phyloP scores from a whole-genome alignment of 768 basidiomycete genomes.

The Candolleomyces efflorescens region DNA sequence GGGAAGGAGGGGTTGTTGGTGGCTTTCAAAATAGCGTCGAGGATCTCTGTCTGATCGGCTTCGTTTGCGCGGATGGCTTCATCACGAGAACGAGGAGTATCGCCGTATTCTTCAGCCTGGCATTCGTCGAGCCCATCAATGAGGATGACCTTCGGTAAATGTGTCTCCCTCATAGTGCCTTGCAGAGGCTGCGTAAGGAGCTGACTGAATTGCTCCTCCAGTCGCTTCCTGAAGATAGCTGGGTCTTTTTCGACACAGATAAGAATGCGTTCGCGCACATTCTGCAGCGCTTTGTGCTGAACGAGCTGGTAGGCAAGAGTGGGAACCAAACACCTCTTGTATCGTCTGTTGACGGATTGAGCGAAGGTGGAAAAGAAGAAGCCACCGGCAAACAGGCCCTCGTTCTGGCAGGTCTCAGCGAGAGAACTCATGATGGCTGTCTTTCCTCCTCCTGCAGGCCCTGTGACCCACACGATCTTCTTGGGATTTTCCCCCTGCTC shows the following conservation, averaged over 20 bases:
- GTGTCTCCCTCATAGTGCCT: too few relatives aligned
- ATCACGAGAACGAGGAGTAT: not conserved
- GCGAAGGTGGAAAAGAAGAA: not conserved
- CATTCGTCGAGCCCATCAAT: constrained; percentile 12
- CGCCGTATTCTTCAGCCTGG: not conserved
- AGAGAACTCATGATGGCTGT: not conserved
- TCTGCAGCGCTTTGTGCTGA: too few relatives aligned
- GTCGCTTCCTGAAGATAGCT: not conserved
- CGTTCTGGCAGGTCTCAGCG: not conserved
- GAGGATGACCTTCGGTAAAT: not conserved
- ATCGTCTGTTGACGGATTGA: not conserved
- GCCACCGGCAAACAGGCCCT: not conserved
- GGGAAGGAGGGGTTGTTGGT: not conserved
- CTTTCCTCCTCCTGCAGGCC: not conserved
- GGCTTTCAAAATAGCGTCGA: constrained; percentile 1
- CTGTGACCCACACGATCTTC: not conserved
- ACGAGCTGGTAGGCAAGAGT: not conserved
- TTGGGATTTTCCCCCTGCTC: too few relatives aligned
- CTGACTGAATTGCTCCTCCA: not conserved
- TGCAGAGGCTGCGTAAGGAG: not conserved
- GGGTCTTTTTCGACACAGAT: not conserved
- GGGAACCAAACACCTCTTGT: not conserved
- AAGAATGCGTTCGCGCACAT: too few relatives aligned
- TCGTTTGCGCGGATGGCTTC: not conserved
- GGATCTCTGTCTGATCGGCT: not conserved